These are phyloP conservation scores for Boletus albobrunnescens DNA, from an alignment of 1,284 basidiomycete genomes.

Conservation along the genomic window DNA sequence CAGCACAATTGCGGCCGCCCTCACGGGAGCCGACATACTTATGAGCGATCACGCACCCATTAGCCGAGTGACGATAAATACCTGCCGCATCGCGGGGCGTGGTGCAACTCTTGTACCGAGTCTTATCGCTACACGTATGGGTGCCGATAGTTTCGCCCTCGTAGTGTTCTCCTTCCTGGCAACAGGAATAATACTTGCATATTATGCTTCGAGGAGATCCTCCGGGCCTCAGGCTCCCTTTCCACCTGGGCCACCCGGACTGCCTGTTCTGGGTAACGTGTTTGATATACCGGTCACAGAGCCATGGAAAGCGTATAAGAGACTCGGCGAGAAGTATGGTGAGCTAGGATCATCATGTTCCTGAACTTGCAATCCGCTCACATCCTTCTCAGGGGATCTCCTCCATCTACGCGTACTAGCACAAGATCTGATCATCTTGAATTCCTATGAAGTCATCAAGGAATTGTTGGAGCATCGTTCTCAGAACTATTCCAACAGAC, in stretches of 20 bases:
- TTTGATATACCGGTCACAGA: conserved; percentile 4
- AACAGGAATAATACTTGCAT: not conserved
- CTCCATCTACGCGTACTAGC: conserved; percentile 2
- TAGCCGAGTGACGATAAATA: not conserved
- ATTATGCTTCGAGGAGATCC: conserved; percentile 4
- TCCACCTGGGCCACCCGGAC: conserved; percentile 5
- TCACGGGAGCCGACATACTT: too few relatives aligned
- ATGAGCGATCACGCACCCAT: too few relatives aligned
- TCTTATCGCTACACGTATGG: not conserved
- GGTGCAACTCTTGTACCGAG: not conserved
- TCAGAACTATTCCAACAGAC: conserved; percentile 8
- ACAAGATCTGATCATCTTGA: conserved; percentile 5
- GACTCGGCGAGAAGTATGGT: conserved; percentile 6
- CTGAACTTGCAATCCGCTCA: not conserved
- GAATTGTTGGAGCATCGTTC: conserved; percentile 5
- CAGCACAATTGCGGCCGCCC: too few relatives aligned
- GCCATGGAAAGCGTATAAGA: conserved; percentile 6
- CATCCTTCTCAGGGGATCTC: not conserved
- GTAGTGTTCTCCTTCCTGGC: conserved; percentile 1
- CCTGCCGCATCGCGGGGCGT: not conserved
- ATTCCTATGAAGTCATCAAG: conserved; percentile 5
- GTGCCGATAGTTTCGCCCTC: not conserved
- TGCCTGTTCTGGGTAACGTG: conserved; percentile 3
- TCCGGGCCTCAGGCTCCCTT: not conserved
- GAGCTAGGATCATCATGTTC: not conserved